Percentiles rank a stretch among this genome's conserved stretches.
These are phyloP conservation scores for Hemisphaericaspora xylofermentans DNA, from an alignment of 1,139 yeast species.

Conservation along the genomic window DNA sequence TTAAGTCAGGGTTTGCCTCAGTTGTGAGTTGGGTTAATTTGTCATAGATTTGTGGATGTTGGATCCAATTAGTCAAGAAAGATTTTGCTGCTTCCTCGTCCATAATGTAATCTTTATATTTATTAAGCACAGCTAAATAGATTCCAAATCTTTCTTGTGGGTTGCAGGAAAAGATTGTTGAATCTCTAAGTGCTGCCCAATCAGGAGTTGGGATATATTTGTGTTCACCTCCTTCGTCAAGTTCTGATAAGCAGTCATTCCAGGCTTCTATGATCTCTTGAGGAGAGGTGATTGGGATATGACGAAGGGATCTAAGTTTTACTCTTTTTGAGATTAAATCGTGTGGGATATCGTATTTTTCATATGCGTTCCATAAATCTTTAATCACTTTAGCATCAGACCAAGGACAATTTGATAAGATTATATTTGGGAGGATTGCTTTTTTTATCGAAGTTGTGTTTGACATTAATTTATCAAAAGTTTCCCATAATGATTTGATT, in stretches of 20 bases:
- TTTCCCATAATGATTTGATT: background rate
- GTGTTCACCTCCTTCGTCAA: background rate
- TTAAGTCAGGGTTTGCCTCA: background rate
- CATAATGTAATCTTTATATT: background rate
- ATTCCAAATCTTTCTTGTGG: background rate
- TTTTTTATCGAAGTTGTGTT: background rate
- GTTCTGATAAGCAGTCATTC: background rate
- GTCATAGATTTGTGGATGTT: background rate
- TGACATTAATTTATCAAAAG: too few relatives aligned
- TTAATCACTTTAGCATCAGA: background rate
- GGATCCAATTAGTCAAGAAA: background rate
- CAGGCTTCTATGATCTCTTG: background rate
- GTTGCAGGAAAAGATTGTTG: background rate
- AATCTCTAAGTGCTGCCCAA: background rate
- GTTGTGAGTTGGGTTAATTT: background rate
- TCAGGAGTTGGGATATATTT: background rate
- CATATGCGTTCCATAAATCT: background rate
- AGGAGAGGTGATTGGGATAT: background rate
- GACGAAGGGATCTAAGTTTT: background rate
- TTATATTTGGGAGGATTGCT: background rate
- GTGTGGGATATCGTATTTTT: background rate
- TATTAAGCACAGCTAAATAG: background rate
- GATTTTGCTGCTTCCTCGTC: background rate
- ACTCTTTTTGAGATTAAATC: background rate
- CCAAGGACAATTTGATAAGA: background rate